A percentile compares a stretch with the other conserved stretches of the same genome.
phyloP scores from a whole-genome alignment of 257 asterid species.

The Ehretia macrophylla region DNA sequence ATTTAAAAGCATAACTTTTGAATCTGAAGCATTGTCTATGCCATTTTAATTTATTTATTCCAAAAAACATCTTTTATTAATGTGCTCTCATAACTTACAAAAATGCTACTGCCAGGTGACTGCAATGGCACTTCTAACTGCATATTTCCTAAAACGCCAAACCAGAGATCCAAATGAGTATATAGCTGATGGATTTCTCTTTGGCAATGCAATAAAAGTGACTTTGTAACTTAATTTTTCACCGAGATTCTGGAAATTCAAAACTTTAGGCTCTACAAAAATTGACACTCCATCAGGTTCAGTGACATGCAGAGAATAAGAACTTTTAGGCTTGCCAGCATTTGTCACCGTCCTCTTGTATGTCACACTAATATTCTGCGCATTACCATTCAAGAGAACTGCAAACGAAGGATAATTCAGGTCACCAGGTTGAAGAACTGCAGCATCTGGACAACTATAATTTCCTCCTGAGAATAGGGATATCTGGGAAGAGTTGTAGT shows the following conservation, averaged over 20 bases:
- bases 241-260: conserved; percentile 42
- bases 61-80: no score
- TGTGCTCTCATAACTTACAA: no score
- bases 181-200: conserved; percentile 15
- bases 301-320: conserved; percentile 31
- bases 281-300: conserved; percentile 47
- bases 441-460: conserved; percentile 36
- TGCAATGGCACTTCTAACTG: conserved; percentile 66
- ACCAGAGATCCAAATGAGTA: conserved; percentile 49
- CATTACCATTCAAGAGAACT: conserved; percentile 20
- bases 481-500: conserved; percentile 51
- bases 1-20: no score
- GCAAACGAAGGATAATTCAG: conserved; percentile 81
- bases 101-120: conserved; percentile 41
- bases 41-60: no score
- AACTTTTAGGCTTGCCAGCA: conserved; percentile 46
- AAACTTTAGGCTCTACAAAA: conserved; percentile 39
- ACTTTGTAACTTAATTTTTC: conserved; percentile 47
- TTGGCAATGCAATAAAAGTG: conserved; percentile 28
- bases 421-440: conserved; percentile 40
- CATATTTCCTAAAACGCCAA: conserved; percentile 43
- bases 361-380: conserved; percentile 18
- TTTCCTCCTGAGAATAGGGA: conserved; percentile 31
- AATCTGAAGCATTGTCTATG: no score
- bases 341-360: conserved; percentile 56